Conservation (phyloP, 2,329 filamentous ascomycete genomes). For the Rhytidhysteron rufulum region DNA sequence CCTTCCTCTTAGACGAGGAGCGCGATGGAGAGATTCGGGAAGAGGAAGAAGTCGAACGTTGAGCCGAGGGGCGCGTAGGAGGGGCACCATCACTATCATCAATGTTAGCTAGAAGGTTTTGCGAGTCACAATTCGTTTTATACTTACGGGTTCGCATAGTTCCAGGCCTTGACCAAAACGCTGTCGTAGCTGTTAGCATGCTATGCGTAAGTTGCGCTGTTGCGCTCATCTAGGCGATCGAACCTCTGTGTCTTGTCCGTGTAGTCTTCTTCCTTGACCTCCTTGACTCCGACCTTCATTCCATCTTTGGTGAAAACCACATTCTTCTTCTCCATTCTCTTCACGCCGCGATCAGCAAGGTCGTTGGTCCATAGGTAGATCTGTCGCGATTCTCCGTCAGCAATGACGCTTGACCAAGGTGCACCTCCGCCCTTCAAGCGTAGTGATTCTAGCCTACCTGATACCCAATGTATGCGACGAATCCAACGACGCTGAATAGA, state of each 20-base stretch:
- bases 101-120: too few relatives aligned
- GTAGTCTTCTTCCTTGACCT: constrained; percentile 65
- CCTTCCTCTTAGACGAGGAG: constrained; percentile 2
- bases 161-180: constrained; percentile 50
- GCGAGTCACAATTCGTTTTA: too few relatives aligned
- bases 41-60: background rate
- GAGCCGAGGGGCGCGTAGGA: too few relatives aligned
- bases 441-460: constrained; percentile 40
- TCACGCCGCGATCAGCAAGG: constrained; percentile 61
- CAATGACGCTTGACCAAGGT: background rate
- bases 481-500: constrained; percentile 56
- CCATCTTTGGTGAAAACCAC: constrained; percentile 73
- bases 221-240: background rate
- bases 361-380: constrained; percentile 66
- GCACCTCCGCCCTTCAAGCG: background rate
- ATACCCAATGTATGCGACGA: constrained; percentile 63
- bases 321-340: constrained; percentile 72
- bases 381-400: constrained; percentile 20
- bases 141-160: too few relatives aligned
- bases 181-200: constrained; percentile 13
- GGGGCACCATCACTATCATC: too few relatives aligned
- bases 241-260: constrained; percentile 67
- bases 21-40: background rate
- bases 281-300: constrained; percentile 66
- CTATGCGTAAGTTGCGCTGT: constrained; percentile 1